Conservation (phyloP, 1,284 basidiomycete species). For the Leccinum subrobustum region DNA sequence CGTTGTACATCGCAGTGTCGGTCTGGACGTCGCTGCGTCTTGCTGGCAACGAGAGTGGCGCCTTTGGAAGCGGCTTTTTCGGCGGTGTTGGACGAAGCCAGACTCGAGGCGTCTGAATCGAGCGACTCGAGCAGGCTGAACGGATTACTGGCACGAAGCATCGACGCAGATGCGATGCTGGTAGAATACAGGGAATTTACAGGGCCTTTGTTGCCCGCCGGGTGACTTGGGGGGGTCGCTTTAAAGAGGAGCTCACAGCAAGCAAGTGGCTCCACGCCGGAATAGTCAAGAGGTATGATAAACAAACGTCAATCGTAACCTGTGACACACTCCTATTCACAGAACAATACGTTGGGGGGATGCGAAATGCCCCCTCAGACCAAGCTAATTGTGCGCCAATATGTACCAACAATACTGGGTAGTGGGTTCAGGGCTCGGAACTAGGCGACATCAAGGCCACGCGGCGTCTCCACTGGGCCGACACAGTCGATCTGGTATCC, state of each 20-base stretch:
- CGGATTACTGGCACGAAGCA: slow-evolving; percentile 8
- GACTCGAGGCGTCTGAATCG: not conserved
- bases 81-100: not conserved
- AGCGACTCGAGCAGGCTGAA: slow-evolving; percentile 4
- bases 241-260: not conserved
- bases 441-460: slow-evolving; percentile 14
- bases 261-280: not conserved
- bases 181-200: not conserved
- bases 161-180: slow-evolving; percentile 2
- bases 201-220: not conserved
- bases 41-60: not conserved
- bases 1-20: not conserved
- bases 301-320: slow-evolving; percentile 22
- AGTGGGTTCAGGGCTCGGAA: slow-evolving; percentile 12
- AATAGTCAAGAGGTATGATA: slow-evolving; percentile 2
- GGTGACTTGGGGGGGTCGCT: not conserved
- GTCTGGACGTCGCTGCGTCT: slow-evolving; percentile 2
- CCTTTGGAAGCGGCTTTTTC: not conserved
- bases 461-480: slow-evolving; percentile 17
- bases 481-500: slow-evolving; percentile 31
- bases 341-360: not conserved
- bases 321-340: not conserved
- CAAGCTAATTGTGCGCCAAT: not conserved
- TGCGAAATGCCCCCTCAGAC: not conserved
- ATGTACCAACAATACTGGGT: not conserved